These are phyloP conservation scores for Herpetomonas tarakana DNA, from an alignment of 208 protist genomes.

Conservation along the genomic window DNA sequence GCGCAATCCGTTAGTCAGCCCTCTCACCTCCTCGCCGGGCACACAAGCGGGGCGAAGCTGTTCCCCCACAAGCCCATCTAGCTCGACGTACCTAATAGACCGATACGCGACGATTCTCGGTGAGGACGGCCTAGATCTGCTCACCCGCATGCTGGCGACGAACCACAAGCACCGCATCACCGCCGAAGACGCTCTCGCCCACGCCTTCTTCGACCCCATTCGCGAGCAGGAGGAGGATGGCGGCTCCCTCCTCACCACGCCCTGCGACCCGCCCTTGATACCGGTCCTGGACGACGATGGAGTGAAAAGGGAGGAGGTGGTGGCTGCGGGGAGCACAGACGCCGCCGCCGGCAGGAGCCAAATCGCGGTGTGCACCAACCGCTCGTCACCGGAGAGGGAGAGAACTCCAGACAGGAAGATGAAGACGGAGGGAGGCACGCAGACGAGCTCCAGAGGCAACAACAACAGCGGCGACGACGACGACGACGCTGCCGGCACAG, in stretches of 20 bases:
- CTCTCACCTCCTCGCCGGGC: not conserved
- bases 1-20: not conserved
- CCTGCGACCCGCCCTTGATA: not conserved
- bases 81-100: slow-evolving; percentile 22
- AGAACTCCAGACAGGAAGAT: too few relatives aligned
- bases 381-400: too few relatives aligned
- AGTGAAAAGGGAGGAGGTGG: not conserved
- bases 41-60: not conserved
- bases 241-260: not conserved
- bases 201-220: slow-evolving; percentile 73
- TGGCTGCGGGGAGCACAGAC: not conserved
- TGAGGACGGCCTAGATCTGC: slow-evolving; percentile 48
- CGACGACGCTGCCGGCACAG: too few relatives aligned
- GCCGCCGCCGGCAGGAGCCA: too few relatives aligned
- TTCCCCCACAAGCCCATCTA: too few relatives aligned
- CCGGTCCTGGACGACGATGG: not conserved
- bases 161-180: slow-evolving; percentile 47
- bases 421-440: too few relatives aligned
- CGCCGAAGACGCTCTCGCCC: slow-evolving; percentile 67
- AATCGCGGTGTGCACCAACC: too few relatives aligned
- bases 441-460: too few relatives aligned
- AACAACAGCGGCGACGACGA: too few relatives aligned
- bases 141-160: slow-evolving; percentile 45
- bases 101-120: slow-evolving; percentile 33
- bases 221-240: not conserved